Evolutionary conservation across 305 asterid species (phyloP), one percentile per base, ranked within the genome.

Genomic region (Ilex paraguariensis): DNA sequence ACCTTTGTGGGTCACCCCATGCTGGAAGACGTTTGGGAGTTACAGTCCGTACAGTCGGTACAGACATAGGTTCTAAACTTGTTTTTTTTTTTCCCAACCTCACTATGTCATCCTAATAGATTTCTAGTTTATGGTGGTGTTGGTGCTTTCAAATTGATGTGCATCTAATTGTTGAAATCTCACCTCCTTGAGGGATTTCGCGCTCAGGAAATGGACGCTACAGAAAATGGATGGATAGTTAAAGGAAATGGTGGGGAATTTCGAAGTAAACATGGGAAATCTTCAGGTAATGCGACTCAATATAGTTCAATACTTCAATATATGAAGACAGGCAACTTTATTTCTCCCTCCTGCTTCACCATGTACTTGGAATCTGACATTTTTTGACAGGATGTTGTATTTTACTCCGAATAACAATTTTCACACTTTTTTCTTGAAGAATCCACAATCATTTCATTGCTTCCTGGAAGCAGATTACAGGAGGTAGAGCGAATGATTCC

Each of bases 1-100:
- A 89, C 96, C 46, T 92, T 85, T 77, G 97, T 92, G 31, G 98
- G 98, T 64, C 96, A 92, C 72, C 98, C 98, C 61, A 80, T 95
- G 36, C 72, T 89, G 40, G 97, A 92, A 80, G 98, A 92, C 79
- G 79, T 66, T 54, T 56, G 75, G 42, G 96, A 85, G 64, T 74
- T 80, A n/a, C n/a, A n/a, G n/a, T n/a, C n/a, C n/a, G n/a, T n/a
- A n/a, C n/a, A 89, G 95, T 95, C 82, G 68, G 56, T 12, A 49
- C 15, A 49, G 16, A n/a, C 3, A 49, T 49, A n/a, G 7, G 15
- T 49, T 11, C 13, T n/a, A 12, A 49, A 5, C 53, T 49, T 49
- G 4, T 49, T 7, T 48, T 48, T 12, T n/a, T n/a, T 49, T 49
- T 49, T 49, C 53, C 16, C 42, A 4, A 4, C 9, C 42, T 2